These are phyloP conservation scores for Andrographis paniculata DNA, from an alignment of 305 asterid species.

Conservation along the genomic window DNA sequence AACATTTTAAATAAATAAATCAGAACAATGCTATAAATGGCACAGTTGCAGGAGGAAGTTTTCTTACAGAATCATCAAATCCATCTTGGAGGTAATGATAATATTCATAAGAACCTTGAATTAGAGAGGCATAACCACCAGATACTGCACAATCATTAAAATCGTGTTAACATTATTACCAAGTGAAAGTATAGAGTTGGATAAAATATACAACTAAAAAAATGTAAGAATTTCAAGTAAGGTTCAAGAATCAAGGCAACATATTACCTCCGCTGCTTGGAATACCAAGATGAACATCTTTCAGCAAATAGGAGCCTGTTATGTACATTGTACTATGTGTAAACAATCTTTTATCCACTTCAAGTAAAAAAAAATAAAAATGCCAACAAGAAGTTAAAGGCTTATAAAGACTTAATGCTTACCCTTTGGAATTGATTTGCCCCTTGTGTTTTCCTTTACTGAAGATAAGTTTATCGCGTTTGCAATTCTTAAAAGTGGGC, in stretches of 20 bases:
- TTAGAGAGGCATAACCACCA: conserved; percentile 62
- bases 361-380: too few relatives aligned
- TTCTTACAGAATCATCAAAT: conserved; percentile 82
- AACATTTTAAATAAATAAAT: too few relatives aligned
- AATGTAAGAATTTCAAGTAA: conserved; percentile 13
- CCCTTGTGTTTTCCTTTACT: conserved; percentile 33
- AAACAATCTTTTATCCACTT: conserved; percentile 8
- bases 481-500: conserved; percentile 85
- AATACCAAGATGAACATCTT: conserved; percentile 78
- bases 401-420: conserved; percentile 15
- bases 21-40: too few relatives aligned
- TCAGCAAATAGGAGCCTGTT: conserved; percentile 63
- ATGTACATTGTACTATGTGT: conserved; percentile 17
- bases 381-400: conserved; percentile 9
- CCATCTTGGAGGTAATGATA: conserved; percentile 92
- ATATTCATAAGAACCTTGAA: conserved; percentile 93
- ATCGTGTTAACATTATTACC: conserved; percentile 14
- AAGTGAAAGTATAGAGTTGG: conserved; percentile 10
- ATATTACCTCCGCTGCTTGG: conserved; percentile 83
- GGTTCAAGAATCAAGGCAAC: conserved; percentile 13
- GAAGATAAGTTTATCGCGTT: conserved; percentile 57
- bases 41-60: conserved; percentile 14
- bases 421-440: conserved; percentile 48
- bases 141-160: conserved; percentile 42
- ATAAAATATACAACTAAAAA: neutral